Base-by-base conservation (phyloP, 495 filamentous ascomycete genomes). In the Daldinia decipiens region DNA sequence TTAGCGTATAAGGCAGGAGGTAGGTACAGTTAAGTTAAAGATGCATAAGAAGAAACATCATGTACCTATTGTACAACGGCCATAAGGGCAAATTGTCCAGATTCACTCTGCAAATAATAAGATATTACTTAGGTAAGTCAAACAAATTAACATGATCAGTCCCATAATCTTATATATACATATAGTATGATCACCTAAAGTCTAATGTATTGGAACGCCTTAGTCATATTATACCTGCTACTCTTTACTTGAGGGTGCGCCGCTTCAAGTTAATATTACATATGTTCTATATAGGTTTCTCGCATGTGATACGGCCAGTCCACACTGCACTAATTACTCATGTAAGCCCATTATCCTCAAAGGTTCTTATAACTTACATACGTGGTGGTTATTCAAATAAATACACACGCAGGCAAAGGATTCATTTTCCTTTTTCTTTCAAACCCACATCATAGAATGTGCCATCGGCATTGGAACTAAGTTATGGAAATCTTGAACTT, bases 241-340 rank as follows among this genome's bases (percentile, higher is more conserved):
- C 15, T n/a, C 4, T 40, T 17, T 40, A 40, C 9, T 40, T n/a
- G 32, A 2, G 32, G 11, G 32, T 34, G 32, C 32, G 32, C 11
- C 9, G 9, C 32, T 36, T 36, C 34, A 36, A 36, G 12, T 36
- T 36, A 36, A 36, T 13, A 36, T 36, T 4, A 36, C 34, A 3
- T 13, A 11, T 34, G 34, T 47, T 17, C 5, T 19, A 9, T 45
- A 45, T 47, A 9, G 17, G 17, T 47, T 47, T 24, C 4, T 63
- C 7, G 26, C 60, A 63, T 63, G 60, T 55, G 62, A 57, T 31
- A 34, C 43, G 43, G 5, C 5, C 4, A n/a, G 54, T 38, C 54
- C 26, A 1, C 15, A n/a, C 34, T 5, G 5, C 34, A 38, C 6
- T 12, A 21, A 7, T 24, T 47, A 40, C 17, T 38, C 31, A 15